phyloP scores from a whole-genome alignment of 75 land plant species.

The Selaginella tamariscina region DNA sequence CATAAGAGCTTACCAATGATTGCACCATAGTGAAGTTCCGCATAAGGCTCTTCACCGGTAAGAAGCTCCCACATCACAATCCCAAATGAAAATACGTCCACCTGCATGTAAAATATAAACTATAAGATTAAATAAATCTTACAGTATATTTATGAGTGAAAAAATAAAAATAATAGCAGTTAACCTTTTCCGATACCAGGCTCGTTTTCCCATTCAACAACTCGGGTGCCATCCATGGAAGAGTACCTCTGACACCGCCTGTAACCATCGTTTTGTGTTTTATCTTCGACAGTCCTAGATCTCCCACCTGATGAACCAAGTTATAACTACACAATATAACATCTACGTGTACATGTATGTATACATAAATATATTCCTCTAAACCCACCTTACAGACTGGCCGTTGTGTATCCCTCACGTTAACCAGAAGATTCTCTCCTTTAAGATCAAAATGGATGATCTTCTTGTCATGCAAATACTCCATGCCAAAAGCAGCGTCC shows the following conservation, averaged over 20 bases:
- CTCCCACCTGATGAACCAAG: slow-evolving; percentile 18
- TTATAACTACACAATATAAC: background rate
- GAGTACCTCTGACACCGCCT: slow-evolving; percentile 23
- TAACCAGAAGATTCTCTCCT: slow-evolving; percentile 38
- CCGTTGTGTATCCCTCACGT: slow-evolving; percentile 32
- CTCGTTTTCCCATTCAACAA: slow-evolving; percentile 16
- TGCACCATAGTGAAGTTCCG: slow-evolving; percentile 52
- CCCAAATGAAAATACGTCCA: slow-evolving; percentile 76
- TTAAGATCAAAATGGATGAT: slow-evolving; percentile 43
- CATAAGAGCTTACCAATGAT: slow-evolving; percentile 37
- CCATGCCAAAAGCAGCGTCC: slow-evolving; percentile 48
- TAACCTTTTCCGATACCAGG: slow-evolving; percentile 19
- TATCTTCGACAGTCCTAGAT: slow-evolving; percentile 22
- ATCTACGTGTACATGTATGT: background rate
- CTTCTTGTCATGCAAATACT: slow-evolving; percentile 38
- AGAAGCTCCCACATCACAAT: slow-evolving; percentile 74
- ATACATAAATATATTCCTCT: no score
- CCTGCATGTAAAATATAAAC: slow-evolving; percentile 15
- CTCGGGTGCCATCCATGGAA: slow-evolving; percentile 29
- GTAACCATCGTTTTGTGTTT: slow-evolving; percentile 27
- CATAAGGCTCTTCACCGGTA: slow-evolving; percentile 64
- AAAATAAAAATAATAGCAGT: background rate
- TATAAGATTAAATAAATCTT: background rate
- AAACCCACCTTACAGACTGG: slow-evolving; percentile 38
- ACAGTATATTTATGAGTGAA: background rate